Conservation (phyloP, 768 basidiomycete species). For the Lactifluus pinguis region DNA sequence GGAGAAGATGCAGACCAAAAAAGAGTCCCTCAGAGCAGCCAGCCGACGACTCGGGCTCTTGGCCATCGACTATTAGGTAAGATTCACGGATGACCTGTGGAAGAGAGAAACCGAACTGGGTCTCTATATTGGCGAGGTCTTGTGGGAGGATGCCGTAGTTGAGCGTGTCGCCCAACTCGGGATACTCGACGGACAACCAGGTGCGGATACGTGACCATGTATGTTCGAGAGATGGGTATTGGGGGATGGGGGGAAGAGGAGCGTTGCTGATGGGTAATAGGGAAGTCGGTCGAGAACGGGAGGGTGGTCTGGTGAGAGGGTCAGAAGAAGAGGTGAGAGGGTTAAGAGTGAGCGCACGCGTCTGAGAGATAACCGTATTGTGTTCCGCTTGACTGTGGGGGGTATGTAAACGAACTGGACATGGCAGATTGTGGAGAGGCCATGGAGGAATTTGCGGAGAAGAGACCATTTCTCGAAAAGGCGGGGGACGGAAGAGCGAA, state of each 20-base stretch:
- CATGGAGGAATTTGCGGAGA: constrained; percentile 42
- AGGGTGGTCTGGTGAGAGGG: constrained; percentile 27
- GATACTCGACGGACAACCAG: constrained; percentile 83
- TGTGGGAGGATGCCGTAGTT: constrained; percentile 81
- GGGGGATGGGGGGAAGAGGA: constrained; percentile 29
- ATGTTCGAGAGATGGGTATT: constrained; percentile 69
- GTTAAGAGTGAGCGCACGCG: constrained; percentile 31
- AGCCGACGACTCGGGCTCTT: constrained; percentile 84
- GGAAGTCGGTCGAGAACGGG: constrained; percentile 41
- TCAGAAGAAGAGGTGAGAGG: constrained; percentile 6
- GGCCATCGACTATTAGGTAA: constrained; percentile 82
- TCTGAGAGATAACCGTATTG: constrained; percentile 55
- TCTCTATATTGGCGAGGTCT: constrained; percentile 74
- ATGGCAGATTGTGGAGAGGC: constrained; percentile 39
- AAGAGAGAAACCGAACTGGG: constrained; percentile 74
- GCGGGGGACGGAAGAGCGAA: constrained; percentile 77
- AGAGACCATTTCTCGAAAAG: constrained; percentile 48
- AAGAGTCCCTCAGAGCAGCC: constrained; percentile 88
- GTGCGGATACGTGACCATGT: constrained; percentile 78
- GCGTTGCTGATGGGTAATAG: constrained; percentile 64
- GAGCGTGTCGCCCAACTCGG: constrained; percentile 91
- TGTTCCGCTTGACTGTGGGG: constrained; percentile 47
- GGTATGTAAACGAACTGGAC: constrained; percentile 64
- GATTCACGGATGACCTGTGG: constrained; percentile 87
- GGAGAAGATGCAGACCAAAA: constrained; percentile 88